These are phyloP conservation scores for Elaeis oleifera DNA, from an alignment of 202 grass and related monocot genomes.

Conservation along the genomic window DNA sequence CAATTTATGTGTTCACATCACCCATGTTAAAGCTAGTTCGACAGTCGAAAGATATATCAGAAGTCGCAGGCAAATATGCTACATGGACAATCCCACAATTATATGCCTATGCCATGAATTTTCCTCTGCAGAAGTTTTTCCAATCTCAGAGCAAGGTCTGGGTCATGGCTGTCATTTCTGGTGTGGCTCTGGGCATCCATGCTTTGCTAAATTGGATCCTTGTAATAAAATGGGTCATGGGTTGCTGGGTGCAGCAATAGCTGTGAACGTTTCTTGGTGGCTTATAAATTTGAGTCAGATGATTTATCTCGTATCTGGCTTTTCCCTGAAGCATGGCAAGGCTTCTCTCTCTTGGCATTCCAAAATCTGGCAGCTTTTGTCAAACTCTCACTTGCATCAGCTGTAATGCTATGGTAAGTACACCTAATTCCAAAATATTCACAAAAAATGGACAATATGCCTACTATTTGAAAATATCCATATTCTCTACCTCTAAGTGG, in stretches of 20 bases:
- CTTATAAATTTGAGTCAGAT: not conserved
- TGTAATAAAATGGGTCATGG: not conserved
- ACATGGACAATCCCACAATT: conserved; percentile 18
- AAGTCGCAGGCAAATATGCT: conserved; percentile 5
- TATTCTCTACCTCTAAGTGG: not conserved
- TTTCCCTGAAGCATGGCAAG: conserved; percentile 14
- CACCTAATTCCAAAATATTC: too few relatives aligned
- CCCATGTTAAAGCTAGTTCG: conserved; percentile 4
- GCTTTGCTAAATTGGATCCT: conserved; percentile 3
- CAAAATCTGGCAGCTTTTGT: conserved; percentile 4
- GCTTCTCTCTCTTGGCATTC: conserved; percentile 12
- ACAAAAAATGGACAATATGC: too few relatives aligned
- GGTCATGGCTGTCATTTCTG: conserved; percentile 7
- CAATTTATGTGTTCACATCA: conserved; percentile 14
- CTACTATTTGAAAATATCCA: too few relatives aligned
- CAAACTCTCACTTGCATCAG: conserved; percentile 19
- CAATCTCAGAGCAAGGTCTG: conserved; percentile 22
- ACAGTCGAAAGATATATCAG: conserved; percentile 6
- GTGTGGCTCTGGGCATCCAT: conserved; percentile 3
- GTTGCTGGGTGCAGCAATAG: conserved; percentile 1
- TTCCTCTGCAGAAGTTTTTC: conserved; percentile 20
- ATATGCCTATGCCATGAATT: conserved; percentile 15
- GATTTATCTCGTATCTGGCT: not conserved
- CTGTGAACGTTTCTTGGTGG: conserved; percentile 8
- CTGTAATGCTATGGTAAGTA: conserved; percentile 11